These are phyloP conservation scores for Leccinum olivaceopallidum DNA, from an alignment of 768 basidiomycete species.

Conservation along the genomic window DNA sequence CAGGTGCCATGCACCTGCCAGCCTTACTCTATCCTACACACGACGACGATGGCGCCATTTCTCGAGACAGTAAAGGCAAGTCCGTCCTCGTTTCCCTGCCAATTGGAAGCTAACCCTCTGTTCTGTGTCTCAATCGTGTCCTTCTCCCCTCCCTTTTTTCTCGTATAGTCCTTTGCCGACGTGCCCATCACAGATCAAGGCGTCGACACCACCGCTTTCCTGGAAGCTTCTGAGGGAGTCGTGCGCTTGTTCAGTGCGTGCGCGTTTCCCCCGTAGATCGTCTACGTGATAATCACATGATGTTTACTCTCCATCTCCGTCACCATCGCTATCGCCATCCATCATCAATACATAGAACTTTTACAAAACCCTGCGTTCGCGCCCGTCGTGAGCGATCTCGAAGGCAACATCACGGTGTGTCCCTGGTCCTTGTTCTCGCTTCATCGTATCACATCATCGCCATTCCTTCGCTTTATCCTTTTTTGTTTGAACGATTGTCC, in stretches of 20 bases:
- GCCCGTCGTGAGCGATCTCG: constrained; percentile 83
- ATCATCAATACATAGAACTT: constrained; percentile 18
- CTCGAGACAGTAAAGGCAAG: constrained; percentile 67
- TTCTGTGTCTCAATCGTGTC: background rate
- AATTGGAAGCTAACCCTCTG: background rate
- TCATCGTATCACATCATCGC: background rate
- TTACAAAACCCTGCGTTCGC: constrained; percentile 57
- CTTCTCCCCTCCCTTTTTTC: background rate
- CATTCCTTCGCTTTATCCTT: background rate
- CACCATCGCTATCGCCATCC: background rate
- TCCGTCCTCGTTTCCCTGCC: background rate
- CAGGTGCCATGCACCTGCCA: background rate
- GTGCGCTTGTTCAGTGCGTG: constrained; percentile 85
- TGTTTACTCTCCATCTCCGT: background rate
- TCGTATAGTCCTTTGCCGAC: constrained; percentile 82
- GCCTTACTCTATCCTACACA: constrained; percentile 1
- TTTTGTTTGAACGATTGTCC: background rate
- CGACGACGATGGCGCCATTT: constrained; percentile 66
- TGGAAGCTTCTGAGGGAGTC: constrained; percentile 86
- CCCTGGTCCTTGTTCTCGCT: background rate
- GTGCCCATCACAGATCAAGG: constrained; percentile 85
- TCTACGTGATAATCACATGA: background rate
- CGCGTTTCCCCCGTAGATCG: background rate
- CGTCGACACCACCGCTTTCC: constrained; percentile 84
- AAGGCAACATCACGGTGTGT: constrained; percentile 86